Conservation (phyloP, 495 filamentous ascomycete genomes). For the Neurospora cerealis region DNA sequence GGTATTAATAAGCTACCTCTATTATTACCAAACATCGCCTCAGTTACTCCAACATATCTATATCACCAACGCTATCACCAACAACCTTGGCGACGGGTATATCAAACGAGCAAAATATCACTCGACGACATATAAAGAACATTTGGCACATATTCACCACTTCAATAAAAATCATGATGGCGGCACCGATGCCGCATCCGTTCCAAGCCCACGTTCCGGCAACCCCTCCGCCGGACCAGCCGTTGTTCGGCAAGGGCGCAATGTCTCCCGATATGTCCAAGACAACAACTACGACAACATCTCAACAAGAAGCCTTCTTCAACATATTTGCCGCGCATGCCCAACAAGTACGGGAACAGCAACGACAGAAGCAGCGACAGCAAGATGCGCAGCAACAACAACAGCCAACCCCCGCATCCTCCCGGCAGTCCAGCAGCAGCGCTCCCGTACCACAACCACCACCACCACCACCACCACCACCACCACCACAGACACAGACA, state of each 20-base stretch:
- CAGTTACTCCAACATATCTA: background rate
- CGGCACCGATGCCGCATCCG: constrained; percentile 16
- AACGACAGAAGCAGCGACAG: background rate
- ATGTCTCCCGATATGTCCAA: constrained; percentile 4
- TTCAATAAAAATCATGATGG: constrained; percentile 4
- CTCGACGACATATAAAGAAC: background rate
- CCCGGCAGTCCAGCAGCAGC: background rate
- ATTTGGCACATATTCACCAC: background rate
- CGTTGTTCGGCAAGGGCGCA: constrained; percentile 13
- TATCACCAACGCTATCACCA: background rate
- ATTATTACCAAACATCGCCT: background rate
- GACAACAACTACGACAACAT: background rate
- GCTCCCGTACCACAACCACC: background rate
- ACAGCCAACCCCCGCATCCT: background rate
- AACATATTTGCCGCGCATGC: background rate
- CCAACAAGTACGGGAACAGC: background rate
- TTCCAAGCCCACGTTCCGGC: constrained; percentile 18
- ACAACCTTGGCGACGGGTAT: background rate
- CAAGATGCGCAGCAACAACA: background rate
- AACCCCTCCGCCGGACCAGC: constrained; percentile 22
- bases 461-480: background rate
- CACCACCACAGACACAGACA: background rate
- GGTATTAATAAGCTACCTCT: background rate
- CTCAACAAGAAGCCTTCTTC: background rate
- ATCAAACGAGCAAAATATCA: background rate